phyloP scores from a whole-genome alignment of 2,329 filamentous ascomycete genomes.

The Lachnellula arida region DNA sequence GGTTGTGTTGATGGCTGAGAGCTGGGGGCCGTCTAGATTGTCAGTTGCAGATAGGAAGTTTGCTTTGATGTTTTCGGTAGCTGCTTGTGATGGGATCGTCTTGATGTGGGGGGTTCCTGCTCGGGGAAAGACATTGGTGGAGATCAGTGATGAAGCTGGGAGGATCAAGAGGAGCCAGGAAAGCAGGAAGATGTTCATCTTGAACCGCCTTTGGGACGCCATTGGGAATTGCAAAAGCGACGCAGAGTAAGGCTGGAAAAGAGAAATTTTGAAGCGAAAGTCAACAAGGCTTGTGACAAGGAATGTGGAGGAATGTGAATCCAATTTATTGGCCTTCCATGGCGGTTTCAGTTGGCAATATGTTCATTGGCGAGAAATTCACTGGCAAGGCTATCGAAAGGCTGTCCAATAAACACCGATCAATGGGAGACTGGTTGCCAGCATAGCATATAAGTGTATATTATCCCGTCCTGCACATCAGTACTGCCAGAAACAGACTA shows the following conservation, averaged over 20 bases:
- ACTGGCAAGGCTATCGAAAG: background rate
- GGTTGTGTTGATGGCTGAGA: slow-evolving; percentile 17
- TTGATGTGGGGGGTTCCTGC: background rate
- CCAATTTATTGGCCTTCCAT: too few species aligned
- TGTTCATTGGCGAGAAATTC: background rate
- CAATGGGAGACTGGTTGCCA: too few species aligned
- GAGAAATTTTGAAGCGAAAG: too few species aligned
- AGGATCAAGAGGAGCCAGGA: background rate
- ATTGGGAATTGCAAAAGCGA: too few species aligned
- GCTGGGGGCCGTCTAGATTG: slow-evolving; percentile 19
- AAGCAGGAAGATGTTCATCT: background rate
- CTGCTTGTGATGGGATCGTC: background rate
- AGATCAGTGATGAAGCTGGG: background rate
- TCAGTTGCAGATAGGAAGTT: slow-evolving; percentile 35
- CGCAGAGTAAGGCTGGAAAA: background rate
- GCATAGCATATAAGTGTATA: too few species aligned
- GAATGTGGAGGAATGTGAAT: too few species aligned
- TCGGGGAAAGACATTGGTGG: background rate
- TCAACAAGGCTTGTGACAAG: too few species aligned
- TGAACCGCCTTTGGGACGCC: background rate
- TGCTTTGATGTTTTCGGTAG: too few species aligned
- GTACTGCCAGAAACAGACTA: too few species aligned
- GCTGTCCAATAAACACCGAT: background rate
- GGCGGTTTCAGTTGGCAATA: too few species aligned
- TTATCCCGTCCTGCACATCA: too few species aligned